phyloP scores from a whole-genome alignment of 2,329 filamentous ascomycete species.

The Ascochyta viciae-villosae region DNA sequence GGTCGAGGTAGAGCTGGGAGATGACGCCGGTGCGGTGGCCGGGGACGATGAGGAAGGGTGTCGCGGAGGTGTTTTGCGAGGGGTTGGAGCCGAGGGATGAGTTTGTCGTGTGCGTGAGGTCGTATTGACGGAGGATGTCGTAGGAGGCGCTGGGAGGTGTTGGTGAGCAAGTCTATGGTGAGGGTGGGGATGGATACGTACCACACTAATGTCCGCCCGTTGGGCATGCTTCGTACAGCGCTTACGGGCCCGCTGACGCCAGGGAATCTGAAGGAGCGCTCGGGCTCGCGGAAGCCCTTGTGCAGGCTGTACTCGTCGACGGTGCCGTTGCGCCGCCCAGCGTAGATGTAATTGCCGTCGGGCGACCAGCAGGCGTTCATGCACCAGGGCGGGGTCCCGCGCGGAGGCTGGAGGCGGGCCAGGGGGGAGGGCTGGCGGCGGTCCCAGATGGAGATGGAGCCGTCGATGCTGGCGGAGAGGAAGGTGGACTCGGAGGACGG shows the following conservation, averaged over 20 bases:
- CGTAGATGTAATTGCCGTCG: constrained; percentile 94
- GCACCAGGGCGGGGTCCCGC: constrained; percentile 90
- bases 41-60: constrained; percentile 95
- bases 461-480: constrained; percentile 86
- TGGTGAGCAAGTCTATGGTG: constrained; percentile 9
- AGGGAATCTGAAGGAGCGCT: constrained; percentile 85
- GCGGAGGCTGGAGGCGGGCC: constrained; percentile 76
- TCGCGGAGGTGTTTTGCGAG: constrained; percentile 70
- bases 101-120: constrained; percentile 69
- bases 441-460: constrained; percentile 93
- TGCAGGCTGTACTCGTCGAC: constrained; percentile 94
- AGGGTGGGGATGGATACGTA: constrained; percentile 48
- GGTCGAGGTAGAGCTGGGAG: constrained; percentile 84
- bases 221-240: constrained; percentile 87
- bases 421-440: constrained; percentile 76
- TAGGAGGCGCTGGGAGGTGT: constrained; percentile 73
- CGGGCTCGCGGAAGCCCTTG: constrained; percentile 75
- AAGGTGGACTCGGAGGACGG: constrained; percentile 69
- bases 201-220: constrained; percentile 90
- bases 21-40: constrained; percentile 90
- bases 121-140: constrained; percentile 92
- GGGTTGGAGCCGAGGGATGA: not conserved
- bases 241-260: constrained; percentile 88
- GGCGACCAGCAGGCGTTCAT: constrained; percentile 97
- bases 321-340: constrained; percentile 85